Conservation (phyloP, 495 filamentous ascomycete genomes). For the Xanthoparmelia taractica region DNA sequence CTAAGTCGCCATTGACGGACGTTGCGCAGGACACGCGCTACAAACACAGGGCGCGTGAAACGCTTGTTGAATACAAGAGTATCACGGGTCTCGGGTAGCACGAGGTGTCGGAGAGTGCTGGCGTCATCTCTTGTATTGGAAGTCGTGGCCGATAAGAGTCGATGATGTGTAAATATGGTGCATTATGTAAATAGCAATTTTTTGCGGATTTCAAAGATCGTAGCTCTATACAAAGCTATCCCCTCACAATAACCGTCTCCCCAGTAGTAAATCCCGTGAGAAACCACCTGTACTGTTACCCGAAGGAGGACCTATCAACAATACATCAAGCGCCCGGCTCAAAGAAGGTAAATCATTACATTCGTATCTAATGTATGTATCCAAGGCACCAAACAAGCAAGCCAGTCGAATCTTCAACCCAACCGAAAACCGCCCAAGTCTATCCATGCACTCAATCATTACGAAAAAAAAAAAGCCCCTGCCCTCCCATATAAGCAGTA, state of each 20-base stretch:
- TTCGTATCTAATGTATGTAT: neutral
- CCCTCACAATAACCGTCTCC: neutral
- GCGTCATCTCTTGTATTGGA: neutral
- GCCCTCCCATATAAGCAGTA: too few relatives aligned
- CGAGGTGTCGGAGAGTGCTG: too few relatives aligned
- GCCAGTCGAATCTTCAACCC: neutral
- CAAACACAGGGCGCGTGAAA: neutral
- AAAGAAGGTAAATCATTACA: neutral
- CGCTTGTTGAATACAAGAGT: neutral
- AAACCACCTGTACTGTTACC: neutral
- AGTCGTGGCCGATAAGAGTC: neutral
- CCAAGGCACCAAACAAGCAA: neutral
- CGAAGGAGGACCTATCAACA: neutral
- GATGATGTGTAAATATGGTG: neutral
- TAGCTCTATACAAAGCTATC: neutral
- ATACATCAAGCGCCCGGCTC: neutral
- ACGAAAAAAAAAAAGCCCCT: neutral
- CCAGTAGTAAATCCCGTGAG: neutral
- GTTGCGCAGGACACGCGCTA: neutral
- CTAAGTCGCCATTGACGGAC: neutral
- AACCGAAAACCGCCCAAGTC: neutral
- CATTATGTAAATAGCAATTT: neutral
- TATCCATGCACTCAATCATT: neutral
- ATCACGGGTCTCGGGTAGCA: neutral
- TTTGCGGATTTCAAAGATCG: too few relatives aligned